Evolutionary conservation across 768 basidiomycete species (phyloP).

Genomic region (Tulasnella sp.): DNA sequence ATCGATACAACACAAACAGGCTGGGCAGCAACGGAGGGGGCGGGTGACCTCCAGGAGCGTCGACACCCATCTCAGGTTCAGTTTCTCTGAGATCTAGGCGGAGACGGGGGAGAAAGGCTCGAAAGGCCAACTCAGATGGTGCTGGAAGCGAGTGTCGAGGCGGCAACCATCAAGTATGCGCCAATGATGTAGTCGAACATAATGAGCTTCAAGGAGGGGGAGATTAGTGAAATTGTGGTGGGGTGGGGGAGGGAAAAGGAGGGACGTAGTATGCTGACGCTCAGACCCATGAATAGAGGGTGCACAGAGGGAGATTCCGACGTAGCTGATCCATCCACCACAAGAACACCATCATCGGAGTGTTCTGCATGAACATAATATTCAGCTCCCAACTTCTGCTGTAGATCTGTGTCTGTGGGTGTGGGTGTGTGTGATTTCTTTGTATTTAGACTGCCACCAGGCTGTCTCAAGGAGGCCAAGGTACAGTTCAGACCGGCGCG

Average conservation of each 20-base stretch:
- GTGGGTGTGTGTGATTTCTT: no score
- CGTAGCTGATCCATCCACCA: constrained; percentile 42
- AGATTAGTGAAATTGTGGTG: neutral
- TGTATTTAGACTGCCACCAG: no score
- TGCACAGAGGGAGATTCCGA: constrained; percentile 28
- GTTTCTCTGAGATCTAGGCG: constrained; percentile 38
- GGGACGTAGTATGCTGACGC: constrained; percentile 25
- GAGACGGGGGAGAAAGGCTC: constrained; percentile 35
- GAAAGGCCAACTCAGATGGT: constrained; percentile 30
- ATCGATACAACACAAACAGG: constrained; percentile 31
- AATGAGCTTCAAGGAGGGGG: constrained; percentile 27
- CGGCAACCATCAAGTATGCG: constrained; percentile 40
- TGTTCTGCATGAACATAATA: no score
- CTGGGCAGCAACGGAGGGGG: constrained; percentile 34
- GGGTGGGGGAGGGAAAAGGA: neutral
- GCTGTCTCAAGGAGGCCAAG: no score
- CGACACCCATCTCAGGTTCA: constrained; percentile 40
- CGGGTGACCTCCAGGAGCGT: constrained; percentile 38
- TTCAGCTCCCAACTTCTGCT: no score
- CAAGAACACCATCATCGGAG: no score
- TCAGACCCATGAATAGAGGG: constrained; percentile 29
- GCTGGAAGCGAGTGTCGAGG: constrained; percentile 40
- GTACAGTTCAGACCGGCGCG: no score
- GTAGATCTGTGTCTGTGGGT: no score
- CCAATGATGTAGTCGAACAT: constrained; percentile 40